Evolutionary conservation across 345 rosid species (phyloP).

Genomic region (Eucalyptus lansdowneana): DNA sequence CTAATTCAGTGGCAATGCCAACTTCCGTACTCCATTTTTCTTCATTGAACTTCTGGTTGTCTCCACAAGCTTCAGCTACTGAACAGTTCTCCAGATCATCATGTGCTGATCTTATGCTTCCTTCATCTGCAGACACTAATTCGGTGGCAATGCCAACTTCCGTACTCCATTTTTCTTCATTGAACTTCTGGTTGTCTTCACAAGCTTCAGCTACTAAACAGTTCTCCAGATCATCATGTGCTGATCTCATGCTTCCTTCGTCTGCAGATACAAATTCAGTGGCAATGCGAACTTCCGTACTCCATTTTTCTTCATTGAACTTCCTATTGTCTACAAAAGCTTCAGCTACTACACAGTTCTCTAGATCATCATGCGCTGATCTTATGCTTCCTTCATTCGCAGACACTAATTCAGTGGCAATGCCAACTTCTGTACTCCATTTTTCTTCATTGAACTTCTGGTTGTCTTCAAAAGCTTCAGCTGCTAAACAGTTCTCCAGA

Average conservation of each 20-base stretch:
- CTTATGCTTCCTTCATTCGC: background rate
- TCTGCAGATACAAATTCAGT: background rate
- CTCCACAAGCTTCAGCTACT: background rate
- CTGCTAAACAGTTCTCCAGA: background rate
- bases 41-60: background rate
- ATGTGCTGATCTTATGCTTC: too few relatives aligned
- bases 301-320: background rate
- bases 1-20: background rate
- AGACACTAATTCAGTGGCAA: background rate
- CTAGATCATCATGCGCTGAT: too few relatives aligned
- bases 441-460: background rate
- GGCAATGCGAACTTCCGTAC: background rate
- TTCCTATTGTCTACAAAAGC: background rate
- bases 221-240: background rate
- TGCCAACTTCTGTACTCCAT: background rate
- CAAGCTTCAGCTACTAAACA: background rate
- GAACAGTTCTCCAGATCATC: too few relatives aligned
- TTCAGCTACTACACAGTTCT: too few relatives aligned
- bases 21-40: background rate
- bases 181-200: too few relatives aligned
- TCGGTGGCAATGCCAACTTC: background rate
- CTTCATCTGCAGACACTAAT: too few relatives aligned
- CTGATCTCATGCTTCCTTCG: background rate
- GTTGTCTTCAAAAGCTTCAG: background rate
- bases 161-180: too few relatives aligned